Evolutionary conservation across 805 yeast genomes (phyloP).

Genomic region (Hanseniaspora nectarophila): DNA sequence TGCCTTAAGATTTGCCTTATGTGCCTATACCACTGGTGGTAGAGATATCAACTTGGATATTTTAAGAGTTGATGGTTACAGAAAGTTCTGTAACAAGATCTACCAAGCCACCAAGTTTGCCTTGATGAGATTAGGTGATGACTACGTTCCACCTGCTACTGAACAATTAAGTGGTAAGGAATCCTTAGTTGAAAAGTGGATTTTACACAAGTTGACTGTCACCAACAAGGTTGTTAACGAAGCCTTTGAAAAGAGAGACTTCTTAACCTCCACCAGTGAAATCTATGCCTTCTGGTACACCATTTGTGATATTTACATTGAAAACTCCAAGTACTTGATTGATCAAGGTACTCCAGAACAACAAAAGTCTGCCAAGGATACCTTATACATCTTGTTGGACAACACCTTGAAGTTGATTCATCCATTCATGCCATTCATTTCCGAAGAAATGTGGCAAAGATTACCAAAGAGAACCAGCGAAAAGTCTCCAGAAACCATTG

Average conservation of each 20-base stretch:
- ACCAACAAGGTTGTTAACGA: conserved; percentile 55
- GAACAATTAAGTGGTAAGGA: conserved; percentile 61
- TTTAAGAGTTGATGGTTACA: conserved; percentile 93
- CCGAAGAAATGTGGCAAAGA: conserved; percentile 99
- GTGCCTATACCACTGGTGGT: conserved; percentile 98
- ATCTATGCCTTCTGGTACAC: conserved; percentile 92
- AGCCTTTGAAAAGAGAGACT: conserved; percentile 72
- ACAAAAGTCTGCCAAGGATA: conserved; percentile 82
- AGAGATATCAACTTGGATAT: conserved; percentile 95
- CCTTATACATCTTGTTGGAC: conserved; percentile 84
- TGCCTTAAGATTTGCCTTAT: conserved; percentile 92
- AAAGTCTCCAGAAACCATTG: conserved; percentile 49
- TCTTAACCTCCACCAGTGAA: conserved; percentile 73
- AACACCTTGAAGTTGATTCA: conserved; percentile 84
- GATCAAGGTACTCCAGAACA: conserved; percentile 81
- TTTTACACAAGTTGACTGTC: conserved; percentile 67
- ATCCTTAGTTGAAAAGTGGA: conserved; percentile 93
- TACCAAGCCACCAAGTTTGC: conserved; percentile 98
- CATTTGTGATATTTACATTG: conserved; percentile 94
- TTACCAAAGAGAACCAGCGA: conserved; percentile 77
- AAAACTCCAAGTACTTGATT: conserved; percentile 86
- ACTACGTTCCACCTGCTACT: conserved; percentile 66
- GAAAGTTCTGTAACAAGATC: conserved; percentile 98
- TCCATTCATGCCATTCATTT: conserved; percentile 95
- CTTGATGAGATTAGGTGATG: conserved; percentile 80